Percentiles rank a stretch among this genome's conserved stretches.
Conservation (phyloP, 495 filamentous ascomycete genomes). For the Hypoxylon lienhwacheense region DNA sequence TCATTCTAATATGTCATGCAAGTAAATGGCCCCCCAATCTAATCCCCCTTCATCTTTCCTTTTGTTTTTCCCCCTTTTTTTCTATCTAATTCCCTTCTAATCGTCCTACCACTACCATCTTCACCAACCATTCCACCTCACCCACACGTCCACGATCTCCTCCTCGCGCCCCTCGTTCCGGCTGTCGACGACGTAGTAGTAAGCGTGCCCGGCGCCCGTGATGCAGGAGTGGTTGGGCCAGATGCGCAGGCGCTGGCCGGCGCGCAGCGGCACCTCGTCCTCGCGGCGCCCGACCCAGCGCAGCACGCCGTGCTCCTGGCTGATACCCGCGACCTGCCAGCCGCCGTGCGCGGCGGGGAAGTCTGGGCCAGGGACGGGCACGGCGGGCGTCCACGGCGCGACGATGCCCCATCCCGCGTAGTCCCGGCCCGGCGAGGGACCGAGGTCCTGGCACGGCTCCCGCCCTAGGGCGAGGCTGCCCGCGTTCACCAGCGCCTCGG, state of each 20-base stretch:
- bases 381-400: constrained; percentile 55
- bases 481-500: constrained; percentile 71
- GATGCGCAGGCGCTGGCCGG: constrained; percentile 66
- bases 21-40: background rate
- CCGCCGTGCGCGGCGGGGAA: constrained; percentile 51
- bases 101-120: background rate
- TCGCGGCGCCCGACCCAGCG: constrained; percentile 48
- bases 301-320: constrained; percentile 70
- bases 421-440: constrained; percentile 36
- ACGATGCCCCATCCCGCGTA: constrained; percentile 78
- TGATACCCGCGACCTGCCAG: constrained; percentile 63
- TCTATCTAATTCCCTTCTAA: background rate
- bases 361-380: constrained; percentile 37
- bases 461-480: constrained; percentile 74
- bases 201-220: constrained; percentile 69
- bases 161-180: constrained; percentile 52
- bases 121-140: constrained; percentile 62
- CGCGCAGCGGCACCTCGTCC: constrained; percentile 56
- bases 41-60: background rate
- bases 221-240: constrained; percentile 90
- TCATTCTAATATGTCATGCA: background rate
- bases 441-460: constrained; percentile 63
- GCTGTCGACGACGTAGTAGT: constrained; percentile 76
- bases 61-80: background rate
- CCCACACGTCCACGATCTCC: constrained; percentile 72